Percentiles rank a stretch among this genome's conserved stretches.
Evolutionary conservation across 352 stramenopile species (phyloP).

Genomic region (Elongisporangium prolatum): DNA sequence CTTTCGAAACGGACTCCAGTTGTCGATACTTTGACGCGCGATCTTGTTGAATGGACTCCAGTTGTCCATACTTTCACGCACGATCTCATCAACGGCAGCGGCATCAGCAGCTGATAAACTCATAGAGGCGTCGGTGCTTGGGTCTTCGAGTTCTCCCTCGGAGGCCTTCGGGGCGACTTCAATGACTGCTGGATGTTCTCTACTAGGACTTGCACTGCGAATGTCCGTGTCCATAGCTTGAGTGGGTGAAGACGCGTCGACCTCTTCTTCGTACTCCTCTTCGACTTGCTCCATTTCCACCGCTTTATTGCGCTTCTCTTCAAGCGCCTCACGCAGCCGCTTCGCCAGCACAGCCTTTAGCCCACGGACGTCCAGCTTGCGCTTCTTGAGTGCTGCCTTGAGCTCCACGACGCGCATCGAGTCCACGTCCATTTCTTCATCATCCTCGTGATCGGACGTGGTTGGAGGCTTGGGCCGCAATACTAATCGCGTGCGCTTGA

Average conservation of each 20-base stretch:
- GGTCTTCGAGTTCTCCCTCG: not conserved
- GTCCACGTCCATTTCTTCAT: conserved; percentile 23
- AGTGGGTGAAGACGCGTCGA: conserved; percentile 17
- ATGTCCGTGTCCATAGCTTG: not conserved
- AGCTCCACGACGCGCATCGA: conserved; percentile 50
- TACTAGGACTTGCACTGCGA: not conserved
- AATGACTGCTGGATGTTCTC: not conserved
- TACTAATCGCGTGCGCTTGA: conserved; percentile 39
- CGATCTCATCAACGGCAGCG: conserved; percentile 34
- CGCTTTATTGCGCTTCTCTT: conserved; percentile 30
- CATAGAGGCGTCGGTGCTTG: not conserved
- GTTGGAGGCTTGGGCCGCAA: conserved; percentile 19
- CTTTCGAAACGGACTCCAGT: conserved; percentile 1
- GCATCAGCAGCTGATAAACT: not conserved
- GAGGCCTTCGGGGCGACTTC: not conserved
- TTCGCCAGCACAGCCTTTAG: conserved; percentile 46
- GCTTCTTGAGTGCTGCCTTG: conserved; percentile 49
- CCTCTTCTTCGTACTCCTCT: conserved; percentile 20
- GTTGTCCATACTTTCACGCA: conserved; percentile 44
- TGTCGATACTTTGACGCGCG: conserved; percentile 14
- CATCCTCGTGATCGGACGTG: conserved; percentile 11
- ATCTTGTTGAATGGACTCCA: conserved; percentile 16
- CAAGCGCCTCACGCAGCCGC: conserved; percentile 42
- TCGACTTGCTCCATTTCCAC: conserved; percentile 20
- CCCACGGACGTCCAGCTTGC: conserved; percentile 43